Conservation (phyloP, 257 asterid genomes). For the Scutellaria baicalensis region DNA sequence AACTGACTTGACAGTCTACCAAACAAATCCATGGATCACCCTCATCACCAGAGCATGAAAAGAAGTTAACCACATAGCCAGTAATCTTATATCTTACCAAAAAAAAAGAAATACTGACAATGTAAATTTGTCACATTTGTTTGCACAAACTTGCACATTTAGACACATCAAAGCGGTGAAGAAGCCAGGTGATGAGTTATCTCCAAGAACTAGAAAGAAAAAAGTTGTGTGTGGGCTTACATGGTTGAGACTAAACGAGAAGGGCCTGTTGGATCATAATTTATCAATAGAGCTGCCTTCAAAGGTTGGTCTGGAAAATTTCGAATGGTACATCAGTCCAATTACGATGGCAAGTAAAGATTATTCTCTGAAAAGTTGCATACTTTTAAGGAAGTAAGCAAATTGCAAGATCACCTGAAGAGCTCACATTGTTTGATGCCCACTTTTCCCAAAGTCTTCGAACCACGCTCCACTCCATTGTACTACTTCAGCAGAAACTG, state of each 20-base stretch:
- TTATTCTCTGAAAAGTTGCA: not conserved
- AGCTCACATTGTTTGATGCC: conserved; percentile 57
- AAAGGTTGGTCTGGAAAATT: conserved; percentile 44
- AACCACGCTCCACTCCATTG: conserved; percentile 75
- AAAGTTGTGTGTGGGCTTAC: conserved; percentile 32
- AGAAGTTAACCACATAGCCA: not conserved
- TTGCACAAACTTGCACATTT: not conserved
- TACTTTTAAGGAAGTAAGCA: not conserved
- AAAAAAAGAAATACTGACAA: not conserved
- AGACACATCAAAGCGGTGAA: not conserved
- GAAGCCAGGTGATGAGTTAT: not conserved
- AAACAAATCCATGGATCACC: not conserved
- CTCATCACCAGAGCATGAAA: not conserved
- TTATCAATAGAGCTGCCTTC: conserved; percentile 73
- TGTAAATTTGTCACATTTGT: not conserved
- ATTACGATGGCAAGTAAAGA: not conserved
- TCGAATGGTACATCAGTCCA: not conserved
- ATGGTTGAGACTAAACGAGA: conserved; percentile 80
- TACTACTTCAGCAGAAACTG: conserved; percentile 9
- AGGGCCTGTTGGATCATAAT: conserved; percentile 86
- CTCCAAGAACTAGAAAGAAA: not conserved
- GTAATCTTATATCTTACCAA: not conserved
- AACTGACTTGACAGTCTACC: not conserved
- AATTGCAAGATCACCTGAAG: conserved; percentile 43
- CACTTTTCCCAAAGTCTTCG: conserved; percentile 74